A percentile compares a stretch with the other conserved stretches of the same genome.
phyloP scores from a whole-genome alignment of 768 basidiomycete species.

The Tremella mesenterica region DNA sequence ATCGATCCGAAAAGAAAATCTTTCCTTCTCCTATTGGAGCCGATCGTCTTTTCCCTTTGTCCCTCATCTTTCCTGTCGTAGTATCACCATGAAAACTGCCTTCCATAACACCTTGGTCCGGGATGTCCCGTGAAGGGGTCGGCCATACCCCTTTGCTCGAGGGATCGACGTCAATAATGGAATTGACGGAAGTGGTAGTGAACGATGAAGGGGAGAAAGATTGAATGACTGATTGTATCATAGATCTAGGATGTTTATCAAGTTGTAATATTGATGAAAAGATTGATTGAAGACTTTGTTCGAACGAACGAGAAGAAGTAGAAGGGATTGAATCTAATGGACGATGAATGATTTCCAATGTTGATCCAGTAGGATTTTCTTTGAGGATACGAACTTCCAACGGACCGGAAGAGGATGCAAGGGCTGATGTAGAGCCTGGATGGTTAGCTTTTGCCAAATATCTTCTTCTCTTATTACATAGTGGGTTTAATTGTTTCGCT shows the following conservation, averaged over 20 bases:
- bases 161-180: not conserved
- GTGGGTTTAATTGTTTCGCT: too few relatives aligned
- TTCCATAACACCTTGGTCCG: not conserved
- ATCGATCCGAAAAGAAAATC: conserved; percentile 27
- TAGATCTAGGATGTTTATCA: conserved; percentile 45
- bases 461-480: too few relatives aligned
- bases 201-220: conserved; percentile 36
- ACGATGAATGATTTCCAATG: conserved; percentile 45
- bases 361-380: conserved; percentile 45
- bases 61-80: too few relatives aligned
- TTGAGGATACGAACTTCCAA: conserved; percentile 46
- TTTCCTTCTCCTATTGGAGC: not conserved
- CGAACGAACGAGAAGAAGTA: conserved; percentile 40
- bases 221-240: conserved; percentile 46
- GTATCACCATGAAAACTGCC: too few relatives aligned
- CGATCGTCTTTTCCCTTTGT: too few relatives aligned
- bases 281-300: conserved; percentile 31
- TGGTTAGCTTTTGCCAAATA: too few relatives aligned
- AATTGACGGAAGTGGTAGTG: conserved; percentile 5
- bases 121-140: not conserved
- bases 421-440: conserved; percentile 39
- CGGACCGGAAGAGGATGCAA: conserved; percentile 46
- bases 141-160: not conserved
- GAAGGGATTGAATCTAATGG: conserved; percentile 44
- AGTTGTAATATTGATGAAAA: conserved; percentile 43